These are phyloP conservation scores for Lipomyces orientalis DNA, from an alignment of 805 yeast species.

Conservation along the genomic window DNA sequence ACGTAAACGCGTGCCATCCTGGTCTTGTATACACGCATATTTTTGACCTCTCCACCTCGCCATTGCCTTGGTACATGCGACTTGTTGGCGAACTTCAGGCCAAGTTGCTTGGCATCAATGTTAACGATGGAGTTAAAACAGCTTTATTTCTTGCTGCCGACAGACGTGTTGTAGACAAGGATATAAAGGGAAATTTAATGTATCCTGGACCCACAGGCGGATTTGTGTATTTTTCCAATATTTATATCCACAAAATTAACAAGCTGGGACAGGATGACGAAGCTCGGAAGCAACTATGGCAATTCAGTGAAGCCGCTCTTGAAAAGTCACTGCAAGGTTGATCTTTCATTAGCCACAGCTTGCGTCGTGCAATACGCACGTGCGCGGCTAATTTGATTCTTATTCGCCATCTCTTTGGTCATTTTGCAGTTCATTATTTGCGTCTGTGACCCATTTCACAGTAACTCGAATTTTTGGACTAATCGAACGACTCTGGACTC, in stretches of 20 bases:
- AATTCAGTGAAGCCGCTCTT: conserved; percentile 30
- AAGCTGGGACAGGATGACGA: conserved; percentile 18
- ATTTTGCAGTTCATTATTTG: too few relatives aligned
- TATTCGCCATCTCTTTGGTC: not conserved
- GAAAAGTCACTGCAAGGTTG: conserved; percentile 17
- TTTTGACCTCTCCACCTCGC: conserved; percentile 24
- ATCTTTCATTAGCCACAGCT: not conserved
- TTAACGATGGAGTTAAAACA: conserved; percentile 34
- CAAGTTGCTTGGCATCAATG: conserved; percentile 22
- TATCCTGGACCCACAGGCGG: conserved; percentile 28
- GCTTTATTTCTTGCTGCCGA: conserved; percentile 29
- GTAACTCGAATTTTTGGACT: not conserved
- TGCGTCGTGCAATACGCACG: not conserved
- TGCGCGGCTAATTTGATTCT: not conserved
- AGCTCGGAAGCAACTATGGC: conserved; percentile 28
- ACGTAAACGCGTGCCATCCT: conserved; percentile 36
- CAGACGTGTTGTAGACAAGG: conserved; percentile 13
- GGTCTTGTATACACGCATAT: conserved; percentile 32
- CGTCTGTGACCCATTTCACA: not conserved
- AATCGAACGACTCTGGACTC: not conserved
- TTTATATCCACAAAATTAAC: conserved; percentile 20
- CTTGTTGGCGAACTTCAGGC: conserved; percentile 19
- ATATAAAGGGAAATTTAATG: conserved; percentile 18
- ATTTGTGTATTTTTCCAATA: conserved; percentile 18
- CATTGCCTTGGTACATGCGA: conserved; percentile 25